phyloP scores from a whole-genome alignment of 1,139 yeast species.

The Kodamaea plutei region DNA sequence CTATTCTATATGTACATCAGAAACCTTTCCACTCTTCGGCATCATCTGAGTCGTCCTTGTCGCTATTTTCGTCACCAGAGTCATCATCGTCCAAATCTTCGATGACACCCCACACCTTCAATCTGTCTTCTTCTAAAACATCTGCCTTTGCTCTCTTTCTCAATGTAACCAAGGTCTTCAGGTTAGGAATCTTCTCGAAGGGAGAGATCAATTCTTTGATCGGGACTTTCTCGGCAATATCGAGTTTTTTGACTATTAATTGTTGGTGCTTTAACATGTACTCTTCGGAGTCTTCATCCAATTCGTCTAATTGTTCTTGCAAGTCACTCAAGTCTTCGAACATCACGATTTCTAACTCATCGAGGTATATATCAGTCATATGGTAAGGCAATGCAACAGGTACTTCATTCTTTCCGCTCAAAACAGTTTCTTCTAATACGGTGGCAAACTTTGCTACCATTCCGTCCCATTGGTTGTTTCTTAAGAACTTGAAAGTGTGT shows the following conservation, averaged over 20 bases:
- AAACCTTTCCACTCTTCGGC: constrained; percentile 54
- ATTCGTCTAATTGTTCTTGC: constrained; percentile 38
- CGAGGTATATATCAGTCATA: constrained; percentile 76
- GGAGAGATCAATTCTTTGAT: constrained; percentile 53
- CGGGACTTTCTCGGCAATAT: constrained; percentile 47
- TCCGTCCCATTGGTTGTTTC: constrained; percentile 48
- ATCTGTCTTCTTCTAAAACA: constrained; percentile 59
- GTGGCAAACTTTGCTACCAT: constrained; percentile 34
- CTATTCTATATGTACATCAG: constrained; percentile 6
- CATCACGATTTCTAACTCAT: constrained; percentile 72
- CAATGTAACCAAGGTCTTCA: constrained; percentile 57
- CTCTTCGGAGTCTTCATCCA: constrained; percentile 26
- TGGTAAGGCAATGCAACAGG: constrained; percentile 84
- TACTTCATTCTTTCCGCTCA: constrained; percentile 55
- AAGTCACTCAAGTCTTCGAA: constrained; percentile 41
- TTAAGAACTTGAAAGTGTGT: constrained; percentile 58
- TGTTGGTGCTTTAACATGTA: constrained; percentile 26
- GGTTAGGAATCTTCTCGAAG: constrained; percentile 48
- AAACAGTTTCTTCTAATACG: constrained; percentile 32
- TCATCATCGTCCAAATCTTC: constrained; percentile 23
- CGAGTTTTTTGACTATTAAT: constrained; percentile 20
- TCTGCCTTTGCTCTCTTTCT: constrained; percentile 64
- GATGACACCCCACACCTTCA: constrained; percentile 61
- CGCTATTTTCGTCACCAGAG: constrained; percentile 17
- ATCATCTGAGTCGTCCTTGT: constrained; percentile 15